phyloP scores from a whole-genome alignment of 176 grass and related monocot genomes.

The Cocos nucifera region DNA sequence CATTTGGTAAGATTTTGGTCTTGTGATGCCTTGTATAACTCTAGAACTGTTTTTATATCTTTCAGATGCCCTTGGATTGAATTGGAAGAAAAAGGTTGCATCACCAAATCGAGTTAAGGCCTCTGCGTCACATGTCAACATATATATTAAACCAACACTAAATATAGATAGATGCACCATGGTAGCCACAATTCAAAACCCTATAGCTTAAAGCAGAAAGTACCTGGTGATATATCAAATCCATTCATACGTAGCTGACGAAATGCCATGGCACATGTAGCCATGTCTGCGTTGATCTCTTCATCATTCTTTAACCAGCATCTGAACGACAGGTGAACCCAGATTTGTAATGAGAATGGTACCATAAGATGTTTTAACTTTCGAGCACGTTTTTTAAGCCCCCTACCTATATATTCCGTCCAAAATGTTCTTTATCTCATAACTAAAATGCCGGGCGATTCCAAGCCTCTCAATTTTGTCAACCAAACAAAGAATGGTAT shows the following conservation, averaged over 20 bases:
- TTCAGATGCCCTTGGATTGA: constrained; percentile 60
- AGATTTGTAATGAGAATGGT: constrained; percentile 7
- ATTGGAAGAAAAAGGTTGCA: constrained; percentile 26
- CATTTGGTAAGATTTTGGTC: constrained; percentile 37
- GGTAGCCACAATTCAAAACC: too few species aligned
- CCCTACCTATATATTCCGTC: constrained; percentile 44
- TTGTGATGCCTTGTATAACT: constrained; percentile 77
- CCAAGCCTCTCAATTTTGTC: constrained; percentile 55
- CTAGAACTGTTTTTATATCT: constrained; percentile 54
- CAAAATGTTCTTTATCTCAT: constrained; percentile 51
- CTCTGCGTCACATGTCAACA: constrained; percentile 23
- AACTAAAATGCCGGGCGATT: constrained; percentile 40
- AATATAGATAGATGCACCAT: too few species aligned
- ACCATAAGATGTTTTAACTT: background rate
- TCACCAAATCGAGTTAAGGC: constrained; percentile 36
- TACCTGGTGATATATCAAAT: constrained; percentile 65
- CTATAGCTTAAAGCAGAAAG: background rate
- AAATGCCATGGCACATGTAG: constrained; percentile 67
- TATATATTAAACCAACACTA: constrained; percentile 4
- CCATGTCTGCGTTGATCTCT: constrained; percentile 38
- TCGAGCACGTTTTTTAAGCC: background rate
- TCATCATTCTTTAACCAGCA: constrained; percentile 65
- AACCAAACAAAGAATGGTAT: constrained; percentile 43
- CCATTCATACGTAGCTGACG: constrained; percentile 62
- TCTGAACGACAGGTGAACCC: constrained; percentile 29